A percentile compares a stretch with the other conserved stretches of the same genome.
Conservation (phyloP, 768 basidiomycete genomes). For the Cyathus striatus region DNA sequence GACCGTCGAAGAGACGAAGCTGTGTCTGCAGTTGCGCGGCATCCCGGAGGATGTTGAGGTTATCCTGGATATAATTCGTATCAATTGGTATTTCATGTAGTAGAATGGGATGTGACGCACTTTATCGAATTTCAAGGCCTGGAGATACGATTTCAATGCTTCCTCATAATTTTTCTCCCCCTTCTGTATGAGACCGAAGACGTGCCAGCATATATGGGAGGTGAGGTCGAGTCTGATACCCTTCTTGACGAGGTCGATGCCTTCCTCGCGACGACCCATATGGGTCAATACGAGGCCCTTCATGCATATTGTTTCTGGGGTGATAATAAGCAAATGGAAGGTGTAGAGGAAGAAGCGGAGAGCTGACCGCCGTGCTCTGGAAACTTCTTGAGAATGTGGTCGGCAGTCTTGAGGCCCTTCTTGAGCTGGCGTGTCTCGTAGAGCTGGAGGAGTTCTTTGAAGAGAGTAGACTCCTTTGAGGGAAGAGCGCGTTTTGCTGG, state of each 20-base stretch:
- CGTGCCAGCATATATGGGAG: constrained; percentile 98
- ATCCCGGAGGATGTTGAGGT: constrained; percentile 90
- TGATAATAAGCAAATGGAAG: constrained; percentile 3
- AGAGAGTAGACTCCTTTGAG: constrained; percentile 78
- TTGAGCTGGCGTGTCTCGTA: constrained; percentile 90
- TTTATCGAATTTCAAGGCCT: constrained; percentile 86
- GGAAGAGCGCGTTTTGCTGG: constrained; percentile 58
- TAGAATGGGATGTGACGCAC: constrained; percentile 35
- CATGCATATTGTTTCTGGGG: constrained; percentile 90
- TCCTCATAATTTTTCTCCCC: constrained; percentile 94
- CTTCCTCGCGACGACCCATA: constrained; percentile 76
- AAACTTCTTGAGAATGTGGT: constrained; percentile 91
- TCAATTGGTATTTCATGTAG: constrained; percentile 2
- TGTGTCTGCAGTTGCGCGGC: constrained; percentile 87
- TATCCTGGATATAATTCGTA: constrained; percentile 56
- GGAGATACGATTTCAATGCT: constrained; percentile 87
- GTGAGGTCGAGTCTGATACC: constrained; percentile 77
- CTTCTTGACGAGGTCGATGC: constrained; percentile 78
- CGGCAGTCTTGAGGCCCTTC: constrained; percentile 85
- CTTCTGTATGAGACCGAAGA: constrained; percentile 92
- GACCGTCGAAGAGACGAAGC: constrained; percentile 69
- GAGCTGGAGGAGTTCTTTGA: constrained; percentile 79
- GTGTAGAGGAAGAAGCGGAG: not conserved
- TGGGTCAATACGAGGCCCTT: constrained; percentile 86
- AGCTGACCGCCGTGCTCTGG: constrained; percentile 90